Base-by-base conservation (phyloP, 1,284 basidiomycete species). In the Clitocybe nebularis region DNA sequence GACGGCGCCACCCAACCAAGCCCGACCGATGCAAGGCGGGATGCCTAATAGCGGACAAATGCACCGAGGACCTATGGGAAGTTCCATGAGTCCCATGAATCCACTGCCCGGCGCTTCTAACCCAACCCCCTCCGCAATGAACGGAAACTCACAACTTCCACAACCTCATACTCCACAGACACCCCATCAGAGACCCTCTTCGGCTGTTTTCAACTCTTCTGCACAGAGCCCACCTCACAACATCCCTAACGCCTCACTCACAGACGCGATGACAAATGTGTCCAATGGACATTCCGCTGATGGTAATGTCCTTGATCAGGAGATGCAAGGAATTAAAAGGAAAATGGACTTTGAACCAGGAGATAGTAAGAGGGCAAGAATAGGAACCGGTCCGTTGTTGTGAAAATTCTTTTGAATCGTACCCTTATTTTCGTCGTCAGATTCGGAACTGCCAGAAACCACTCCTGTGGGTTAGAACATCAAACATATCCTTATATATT, bases 271-370 rank as follows among this genome's bases (percentile, higher is more conserved):
- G n/a, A 47, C 34, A 10, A 51, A 41, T 28, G 36, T 51, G n/a
- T 47, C 34, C 10, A 51, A 41, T 28, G 47, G 44, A 6, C 54
- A 53, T 39, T 33, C 54, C 11, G 45, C 58, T 25, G 69, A 69
- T 26, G 53, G 54, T 23, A 67, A 63, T 50, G 58, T 66, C 22
- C 53, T 69, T 36, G 72, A 74, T 45, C 64, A 62, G 46, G 84
- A 85, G 41, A 50, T 60, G 13, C 77, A 81, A 43, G 72, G 68
- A 16, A 68, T 79, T 43, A 89, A 89, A 58, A 69, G 87, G 50
- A 88, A 86, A 57, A 62, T 81, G 47, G 79, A 81, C 39, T 67
- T 67, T n/a, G 80, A 81, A 37, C 84, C 84, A 44, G 60, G 62
- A 29, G 80, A 84, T 41, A 68, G 61, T 36, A 89, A 89, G 61